A percentile compares a stretch with the other conserved stretches of the same genome.
phyloP scores from a whole-genome alignment of 805 yeast genomes.

The Spathaspora passalidarum region DNA sequence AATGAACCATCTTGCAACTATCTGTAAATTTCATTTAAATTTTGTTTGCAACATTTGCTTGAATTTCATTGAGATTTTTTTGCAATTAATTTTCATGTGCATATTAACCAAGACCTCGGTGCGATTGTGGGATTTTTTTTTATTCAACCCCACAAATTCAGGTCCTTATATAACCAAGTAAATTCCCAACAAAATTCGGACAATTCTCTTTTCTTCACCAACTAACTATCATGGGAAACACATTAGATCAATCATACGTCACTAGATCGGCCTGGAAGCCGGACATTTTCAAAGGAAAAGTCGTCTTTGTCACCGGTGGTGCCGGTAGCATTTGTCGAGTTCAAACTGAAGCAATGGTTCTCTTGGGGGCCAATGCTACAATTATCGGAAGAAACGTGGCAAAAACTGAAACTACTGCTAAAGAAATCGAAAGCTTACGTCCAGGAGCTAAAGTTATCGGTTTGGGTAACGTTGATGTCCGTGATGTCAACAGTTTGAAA shows the following conservation, averaged over 20 bases:
- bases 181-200: too few species aligned
- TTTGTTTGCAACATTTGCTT: too few species aligned
- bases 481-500: conserved; percentile 58
- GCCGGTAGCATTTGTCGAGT: conserved; percentile 95
- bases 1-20: too few species aligned
- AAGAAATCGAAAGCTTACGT: conserved; percentile 57
- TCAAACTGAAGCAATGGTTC: conserved; percentile 80
- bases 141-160: neutral
- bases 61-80: too few species aligned
- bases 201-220: neutral
- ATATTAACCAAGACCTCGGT: neutral
- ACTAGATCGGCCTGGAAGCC: conserved; percentile 44
- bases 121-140: neutral
- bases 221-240: conserved; percentile 8
- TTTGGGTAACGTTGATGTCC: conserved; percentile 72
- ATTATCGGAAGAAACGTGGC: conserved; percentile 74
- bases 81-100: neutral
- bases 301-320: conserved; percentile 91
- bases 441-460: conserved; percentile 68
- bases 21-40: too few species aligned
- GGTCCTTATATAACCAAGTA: neutral
- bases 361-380: conserved; percentile 83
- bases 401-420: conserved; percentile 66
- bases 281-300: conserved; percentile 76
- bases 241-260: conserved; percentile 32